These are phyloP conservation scores for Oenanthe javanica DNA, from an alignment of 140 eudicot species.

Conservation along the genomic window DNA sequence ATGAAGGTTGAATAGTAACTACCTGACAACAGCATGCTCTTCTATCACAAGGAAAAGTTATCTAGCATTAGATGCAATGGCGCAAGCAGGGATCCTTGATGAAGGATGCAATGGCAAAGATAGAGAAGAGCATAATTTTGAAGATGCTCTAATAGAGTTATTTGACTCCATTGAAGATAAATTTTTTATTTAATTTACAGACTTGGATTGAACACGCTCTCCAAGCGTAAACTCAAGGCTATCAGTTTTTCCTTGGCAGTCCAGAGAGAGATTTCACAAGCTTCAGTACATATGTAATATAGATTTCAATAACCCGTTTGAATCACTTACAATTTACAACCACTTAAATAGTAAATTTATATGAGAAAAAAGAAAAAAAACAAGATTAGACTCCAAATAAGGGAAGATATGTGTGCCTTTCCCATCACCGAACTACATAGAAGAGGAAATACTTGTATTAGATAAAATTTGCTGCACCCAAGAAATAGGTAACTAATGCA, in stretches of 20 bases:
- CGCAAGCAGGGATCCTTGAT: slow-evolving; percentile 77
- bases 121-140: too few relatives aligned
- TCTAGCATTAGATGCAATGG: slow-evolving; percentile 88
- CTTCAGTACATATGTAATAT: not conserved
- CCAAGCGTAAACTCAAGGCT: not conserved
- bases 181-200: too few relatives aligned
- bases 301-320: slow-evolving; percentile 6
- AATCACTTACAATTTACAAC: slow-evolving; percentile 8
- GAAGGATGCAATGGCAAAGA: slow-evolving; percentile 28
- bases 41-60: slow-evolving; percentile 56
- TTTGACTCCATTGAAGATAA: too few relatives aligned
- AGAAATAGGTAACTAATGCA: slow-evolving; percentile 51
- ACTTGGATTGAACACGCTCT: not conserved
- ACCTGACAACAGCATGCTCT: too few relatives aligned
- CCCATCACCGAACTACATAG: slow-evolving; percentile 29
- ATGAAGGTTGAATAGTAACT: not conserved
- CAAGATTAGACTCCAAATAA: slow-evolving; percentile 26
- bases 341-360: slow-evolving; percentile 12
- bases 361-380: slow-evolving; percentile 25
- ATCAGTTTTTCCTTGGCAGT: not conserved
- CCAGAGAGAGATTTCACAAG: not conserved
- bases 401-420: slow-evolving; percentile 29
- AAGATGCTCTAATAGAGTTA: too few relatives aligned
- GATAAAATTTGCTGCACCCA: slow-evolving; percentile 49
- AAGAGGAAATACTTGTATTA: not conserved